Evolutionary conservation across 805 yeast species (phyloP), one percentile per base, ranked within the genome.

Genomic region (Cyberlindnera samutprakarnensis): DNA sequence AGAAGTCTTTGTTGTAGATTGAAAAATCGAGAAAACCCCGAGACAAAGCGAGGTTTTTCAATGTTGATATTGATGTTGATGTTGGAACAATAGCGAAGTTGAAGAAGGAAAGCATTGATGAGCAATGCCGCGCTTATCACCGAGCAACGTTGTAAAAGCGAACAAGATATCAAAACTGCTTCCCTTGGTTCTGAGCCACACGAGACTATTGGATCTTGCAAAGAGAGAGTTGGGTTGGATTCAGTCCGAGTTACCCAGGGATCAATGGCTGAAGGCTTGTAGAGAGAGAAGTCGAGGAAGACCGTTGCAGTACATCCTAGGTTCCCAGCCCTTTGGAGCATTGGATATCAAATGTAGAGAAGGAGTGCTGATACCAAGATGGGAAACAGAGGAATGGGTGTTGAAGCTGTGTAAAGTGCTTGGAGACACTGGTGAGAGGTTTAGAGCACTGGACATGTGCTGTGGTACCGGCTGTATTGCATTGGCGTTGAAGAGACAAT

Each of bases 351-450:
- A 46, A 17, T 84, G 95, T 46, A 46, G 55, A 18, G 61, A 60
- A 2, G 75, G 75, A 0, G 96, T 86, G 2, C 59, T 90, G 38
- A 88, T 90, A 18, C 97, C 98, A 0, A 59, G 98, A 30, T 78
- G 90, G 81, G 98, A 90, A 51, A 90, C 98, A 0, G 97, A 90
- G 53, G 95, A 86, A 48, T 90, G 96, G 96, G 62, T 70, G 8
- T 22, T 59, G 18, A 65, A 64, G 33, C 50, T 81, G 14, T 18
- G 38, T 7, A 31, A 47, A 1, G 29, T 44, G 30, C 5, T 18
- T 18, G 15, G 32, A 7, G 19, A 22, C 10, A 19, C 7, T 19
- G n/a, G 14, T 13, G 15, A 23, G 16, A 6, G 30, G 16, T 3
- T 16, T 50, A 15, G 44, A 2, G 54, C 77, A 2, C 40, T 81